phyloP scores from a whole-genome alignment of 2,329 filamentous ascomycete genomes.

The Nannizzia gypsea region DNA sequence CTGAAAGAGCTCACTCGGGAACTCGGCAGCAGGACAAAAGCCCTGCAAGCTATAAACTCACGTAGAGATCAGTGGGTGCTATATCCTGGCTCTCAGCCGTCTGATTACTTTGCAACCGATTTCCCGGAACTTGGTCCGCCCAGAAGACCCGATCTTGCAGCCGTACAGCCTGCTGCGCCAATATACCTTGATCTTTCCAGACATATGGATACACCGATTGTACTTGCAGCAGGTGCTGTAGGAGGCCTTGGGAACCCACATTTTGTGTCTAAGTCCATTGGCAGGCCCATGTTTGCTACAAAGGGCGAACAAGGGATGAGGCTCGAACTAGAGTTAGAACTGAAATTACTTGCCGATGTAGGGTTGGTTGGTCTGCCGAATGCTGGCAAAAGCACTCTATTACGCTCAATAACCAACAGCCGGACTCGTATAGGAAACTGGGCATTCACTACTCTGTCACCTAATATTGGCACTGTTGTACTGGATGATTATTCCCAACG shows the following conservation, averaged over 20 bases:
- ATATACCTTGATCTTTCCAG: constrained; percentile 61
- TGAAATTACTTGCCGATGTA: constrained; percentile 90
- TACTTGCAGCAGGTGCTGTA: constrained; percentile 76
- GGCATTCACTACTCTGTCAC: constrained; percentile 92
- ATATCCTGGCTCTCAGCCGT: constrained; percentile 66
- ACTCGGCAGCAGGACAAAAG: constrained; percentile 28
- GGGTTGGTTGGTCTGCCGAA: constrained; percentile 92
- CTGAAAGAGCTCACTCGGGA: constrained; percentile 20
- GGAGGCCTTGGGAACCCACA: constrained; percentile 90
- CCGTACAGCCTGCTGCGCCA: constrained; percentile 59
- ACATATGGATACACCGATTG: constrained; percentile 69
- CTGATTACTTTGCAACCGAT: constrained; percentile 51
- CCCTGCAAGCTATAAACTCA: constrained; percentile 31
- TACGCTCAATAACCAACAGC: constrained; percentile 77
- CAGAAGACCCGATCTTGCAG: constrained; percentile 45
- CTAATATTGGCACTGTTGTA: constrained; percentile 91
- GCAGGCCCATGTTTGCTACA: constrained; percentile 76
- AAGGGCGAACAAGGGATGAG: constrained; percentile 69
- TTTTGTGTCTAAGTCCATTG: constrained; percentile 65
- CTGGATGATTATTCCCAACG: constrained; percentile 76
- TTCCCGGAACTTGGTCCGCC: constrained; percentile 48
- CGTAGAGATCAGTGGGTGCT: constrained; percentile 68
- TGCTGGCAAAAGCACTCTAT: constrained; percentile 85
- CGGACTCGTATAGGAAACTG: constrained; percentile 82
- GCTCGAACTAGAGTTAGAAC: constrained; percentile 71